Percentiles rank a stretch among this genome's conserved stretches.
Evolutionary conservation across 2,329 filamentous ascomycete genomes (phyloP).

Genomic region (Ceratocystis albifundus): DNA sequence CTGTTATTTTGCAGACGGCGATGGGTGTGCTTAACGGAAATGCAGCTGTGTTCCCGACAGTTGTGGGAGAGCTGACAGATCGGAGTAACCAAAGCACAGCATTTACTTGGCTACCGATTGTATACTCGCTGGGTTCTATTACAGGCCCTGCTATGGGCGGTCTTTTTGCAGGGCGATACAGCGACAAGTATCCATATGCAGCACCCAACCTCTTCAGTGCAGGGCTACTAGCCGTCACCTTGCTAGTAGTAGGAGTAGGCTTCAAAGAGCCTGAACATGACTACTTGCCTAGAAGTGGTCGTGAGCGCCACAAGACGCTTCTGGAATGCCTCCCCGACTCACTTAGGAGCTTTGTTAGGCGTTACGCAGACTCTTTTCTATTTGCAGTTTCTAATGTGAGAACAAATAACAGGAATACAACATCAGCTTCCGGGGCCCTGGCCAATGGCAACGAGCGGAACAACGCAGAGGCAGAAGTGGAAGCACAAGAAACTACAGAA

Average conservation of each 20-base stretch:
- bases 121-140: conserved; percentile 92
- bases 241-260: conserved; percentile 64
- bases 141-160: conserved; percentile 88
- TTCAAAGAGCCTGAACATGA: conserved; percentile 59
- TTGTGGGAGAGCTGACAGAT: conserved; percentile 88
- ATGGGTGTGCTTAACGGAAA: conserved; percentile 96
- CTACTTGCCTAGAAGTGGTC: too few relatives aligned
- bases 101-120: conserved; percentile 86
- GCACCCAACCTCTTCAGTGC: conserved; percentile 73
- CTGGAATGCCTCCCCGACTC: conserved; percentile 5
- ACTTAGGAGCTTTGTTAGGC: not conserved
- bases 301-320: not conserved
- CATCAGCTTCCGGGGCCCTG: not conserved
- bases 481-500: too few relatives aligned
- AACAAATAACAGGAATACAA: not conserved
- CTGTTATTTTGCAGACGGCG: conserved; percentile 69
- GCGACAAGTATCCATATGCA: conserved; percentile 64
- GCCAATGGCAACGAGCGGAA: not conserved
- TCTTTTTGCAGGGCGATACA: conserved; percentile 55
- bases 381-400: not conserved
- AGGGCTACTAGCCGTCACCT: conserved; percentile 56
- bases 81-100: conserved; percentile 86
- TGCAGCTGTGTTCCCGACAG: conserved; percentile 84
- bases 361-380: not conserved
- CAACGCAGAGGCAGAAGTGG: not conserved